Evolutionary conservation across 495 filamentous ascomycete genomes (phyloP).

Genomic region (Lasiosphaeriaceae sp.): DNA sequence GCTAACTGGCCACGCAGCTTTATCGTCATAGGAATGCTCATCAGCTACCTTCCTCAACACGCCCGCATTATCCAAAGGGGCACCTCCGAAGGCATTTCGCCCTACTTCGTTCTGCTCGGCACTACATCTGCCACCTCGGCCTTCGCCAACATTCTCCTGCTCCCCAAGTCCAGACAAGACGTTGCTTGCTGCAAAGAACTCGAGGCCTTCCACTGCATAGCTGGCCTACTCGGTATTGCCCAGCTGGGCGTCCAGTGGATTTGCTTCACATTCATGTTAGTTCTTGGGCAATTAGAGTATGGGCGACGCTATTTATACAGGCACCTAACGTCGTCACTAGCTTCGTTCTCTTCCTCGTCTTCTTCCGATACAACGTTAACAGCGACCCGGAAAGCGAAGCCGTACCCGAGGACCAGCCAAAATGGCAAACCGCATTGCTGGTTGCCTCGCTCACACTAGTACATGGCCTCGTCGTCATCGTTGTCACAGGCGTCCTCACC

Average conservation of each 20-base stretch:
- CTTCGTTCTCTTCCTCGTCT: conserved; percentile 79
- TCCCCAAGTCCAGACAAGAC: conserved; percentile 72
- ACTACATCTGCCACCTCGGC: conserved; percentile 81
- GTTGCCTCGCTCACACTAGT: conserved; percentile 66
- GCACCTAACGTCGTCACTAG: conserved; percentile 38
- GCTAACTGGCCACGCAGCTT: conserved; percentile 46
- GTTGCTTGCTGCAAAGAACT: conserved; percentile 79
- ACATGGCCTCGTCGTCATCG: conserved; percentile 64
- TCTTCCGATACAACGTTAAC: conserved; percentile 64
- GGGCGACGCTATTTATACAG: not conserved
- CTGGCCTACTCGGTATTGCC: conserved; percentile 78
- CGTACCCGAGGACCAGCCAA: conserved; percentile 45
- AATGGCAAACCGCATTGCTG: conserved; percentile 69
- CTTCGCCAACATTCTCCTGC: conserved; percentile 85
- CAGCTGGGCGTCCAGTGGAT: conserved; percentile 90
- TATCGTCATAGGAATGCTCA: conserved; percentile 83
- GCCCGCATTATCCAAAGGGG: conserved; percentile 79
- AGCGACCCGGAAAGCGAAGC: conserved; percentile 41
- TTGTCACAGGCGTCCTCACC: conserved; percentile 61
- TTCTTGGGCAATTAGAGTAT: conserved; percentile 4
- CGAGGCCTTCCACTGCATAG: conserved; percentile 75
- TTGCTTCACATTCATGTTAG: conserved; percentile 87
- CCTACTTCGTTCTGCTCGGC: conserved; percentile 88
- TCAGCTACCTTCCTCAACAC: conserved; percentile 95
- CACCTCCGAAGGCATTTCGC: conserved; percentile 93